Evolutionary conservation across 176 grass and related monocot species (phyloP).

Genomic region (Luzula sylvatica): DNA sequence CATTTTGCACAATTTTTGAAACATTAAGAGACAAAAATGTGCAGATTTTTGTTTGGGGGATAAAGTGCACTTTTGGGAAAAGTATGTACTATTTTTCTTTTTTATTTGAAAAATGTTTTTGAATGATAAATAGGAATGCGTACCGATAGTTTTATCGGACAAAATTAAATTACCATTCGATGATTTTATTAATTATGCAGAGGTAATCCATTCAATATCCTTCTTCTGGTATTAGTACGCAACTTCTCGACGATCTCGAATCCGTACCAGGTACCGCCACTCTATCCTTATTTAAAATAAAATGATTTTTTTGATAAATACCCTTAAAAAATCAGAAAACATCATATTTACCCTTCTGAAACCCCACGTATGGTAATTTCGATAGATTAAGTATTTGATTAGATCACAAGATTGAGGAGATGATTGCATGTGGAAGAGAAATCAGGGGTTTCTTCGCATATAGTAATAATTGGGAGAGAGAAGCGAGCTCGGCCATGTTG

Average conservation of each 20-base stretch:
- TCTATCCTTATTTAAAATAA: not conserved
- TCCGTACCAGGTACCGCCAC: constrained; percentile 72
- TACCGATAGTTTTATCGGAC: constrained; percentile 91
- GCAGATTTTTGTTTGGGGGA: no score
- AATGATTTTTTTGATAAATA: not conserved
- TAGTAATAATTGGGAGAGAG: constrained; percentile 30
- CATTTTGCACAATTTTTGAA: no score
- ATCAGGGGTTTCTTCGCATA: constrained; percentile 85
- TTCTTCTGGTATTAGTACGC: constrained; percentile 46
- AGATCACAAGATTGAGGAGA: constrained; percentile 73
- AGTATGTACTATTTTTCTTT: no score
- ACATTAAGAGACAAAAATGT: no score
- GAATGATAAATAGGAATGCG: constrained; percentile 77
- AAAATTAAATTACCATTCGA: constrained; percentile 88
- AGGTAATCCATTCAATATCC: constrained; percentile 93
- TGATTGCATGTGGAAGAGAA: constrained; percentile 48
- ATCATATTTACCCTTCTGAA: no score
- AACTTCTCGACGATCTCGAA: constrained; percentile 72
- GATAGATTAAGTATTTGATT: not conserved
- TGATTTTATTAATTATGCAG: constrained; percentile 67
- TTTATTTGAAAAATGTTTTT: not conserved
- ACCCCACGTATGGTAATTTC: no score
- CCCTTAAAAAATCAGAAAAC: not conserved
- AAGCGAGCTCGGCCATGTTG: constrained; percentile 69
- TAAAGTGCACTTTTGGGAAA: no score